Conservation (phyloP, 805 yeast genomes). For the Candida schatavii region DNA sequence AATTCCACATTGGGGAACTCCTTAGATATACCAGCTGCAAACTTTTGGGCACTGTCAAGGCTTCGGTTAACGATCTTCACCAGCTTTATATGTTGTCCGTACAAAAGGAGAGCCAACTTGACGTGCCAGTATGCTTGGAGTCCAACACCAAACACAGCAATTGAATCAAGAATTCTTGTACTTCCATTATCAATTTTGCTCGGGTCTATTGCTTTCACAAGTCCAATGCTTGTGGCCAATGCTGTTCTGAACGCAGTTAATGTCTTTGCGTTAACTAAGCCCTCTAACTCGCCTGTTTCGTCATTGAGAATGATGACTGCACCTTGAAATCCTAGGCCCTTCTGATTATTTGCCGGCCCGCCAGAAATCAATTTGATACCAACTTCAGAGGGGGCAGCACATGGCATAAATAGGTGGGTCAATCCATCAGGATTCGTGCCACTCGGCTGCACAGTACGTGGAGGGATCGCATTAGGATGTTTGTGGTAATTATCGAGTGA, state of each 20-base stretch:
- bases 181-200: conserved; percentile 20
- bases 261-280: conserved; percentile 55
- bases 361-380: conserved; percentile 64
- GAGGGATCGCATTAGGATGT: conserved; percentile 51
- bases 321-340: conserved; percentile 56
- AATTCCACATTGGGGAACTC: conserved; percentile 28
- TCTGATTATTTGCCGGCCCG: conserved; percentile 34
- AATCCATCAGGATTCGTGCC: conserved; percentile 18
- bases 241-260: conserved; percentile 70
- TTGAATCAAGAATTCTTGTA: conserved; percentile 17
- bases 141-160: conserved; percentile 58
- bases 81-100: conserved; percentile 29
- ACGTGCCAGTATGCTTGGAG: conserved; percentile 66
- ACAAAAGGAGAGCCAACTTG: conserved; percentile 40
- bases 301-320: conserved; percentile 50
- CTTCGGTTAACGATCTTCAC: conserved; percentile 50
- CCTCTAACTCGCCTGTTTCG: conserved; percentile 47
- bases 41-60: conserved; percentile 34
- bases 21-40: conserved; percentile 20
- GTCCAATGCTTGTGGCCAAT: conserved; percentile 48
- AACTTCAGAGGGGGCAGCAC: conserved; percentile 48
- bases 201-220: conserved; percentile 28
- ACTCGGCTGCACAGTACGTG: conserved; percentile 44
- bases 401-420: conserved; percentile 64
- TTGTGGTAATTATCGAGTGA: conserved; percentile 41